A percentile compares a stretch with the other conserved stretches of the same genome.
phyloP scores from a whole-genome alignment of 768 basidiomycete species.

The Mycena epipterygia region DNA sequence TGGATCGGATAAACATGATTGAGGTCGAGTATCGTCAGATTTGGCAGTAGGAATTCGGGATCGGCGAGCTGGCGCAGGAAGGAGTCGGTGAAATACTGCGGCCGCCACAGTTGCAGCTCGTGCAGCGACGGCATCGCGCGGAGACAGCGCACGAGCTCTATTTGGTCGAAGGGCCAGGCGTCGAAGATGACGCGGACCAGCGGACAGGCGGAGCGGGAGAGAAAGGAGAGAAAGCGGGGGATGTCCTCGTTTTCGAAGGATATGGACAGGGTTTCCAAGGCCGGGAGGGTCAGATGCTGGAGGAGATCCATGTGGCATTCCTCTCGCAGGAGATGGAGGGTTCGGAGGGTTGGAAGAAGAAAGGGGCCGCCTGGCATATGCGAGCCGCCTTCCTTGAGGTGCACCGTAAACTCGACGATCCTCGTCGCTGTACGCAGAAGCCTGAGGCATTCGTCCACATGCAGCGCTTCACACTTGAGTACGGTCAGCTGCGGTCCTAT shows the following conservation, averaged over 20 bases:
- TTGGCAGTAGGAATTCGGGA: background rate
- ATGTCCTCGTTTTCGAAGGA: slow-evolving; percentile 15
- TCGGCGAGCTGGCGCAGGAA: slow-evolving; percentile 4
- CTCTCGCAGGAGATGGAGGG: slow-evolving; percentile 16
- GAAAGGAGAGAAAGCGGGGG: slow-evolving; percentile 14
- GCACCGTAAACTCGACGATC: slow-evolving; percentile 8
- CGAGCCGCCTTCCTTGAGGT: background rate
- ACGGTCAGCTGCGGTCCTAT: background rate
- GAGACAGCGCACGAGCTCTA: slow-evolving; percentile 1
- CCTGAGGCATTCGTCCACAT: slow-evolving; percentile 5
- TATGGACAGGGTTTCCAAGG: slow-evolving; percentile 4
- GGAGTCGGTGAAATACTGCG: slow-evolving; percentile 14
- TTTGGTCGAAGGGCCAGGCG: slow-evolving; percentile 11
- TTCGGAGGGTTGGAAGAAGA: slow-evolving; percentile 6
- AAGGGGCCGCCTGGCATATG: background rate
- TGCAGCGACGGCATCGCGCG: background rate
- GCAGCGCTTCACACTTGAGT: slow-evolving; percentile 10
- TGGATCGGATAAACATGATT: slow-evolving; percentile 14
- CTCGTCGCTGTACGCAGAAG: slow-evolving; percentile 9
- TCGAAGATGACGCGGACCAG: slow-evolving; percentile 10
- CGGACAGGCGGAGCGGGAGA: slow-evolving; percentile 11
- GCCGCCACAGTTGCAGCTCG: slow-evolving; percentile 16
- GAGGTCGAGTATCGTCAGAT: slow-evolving; percentile 6
- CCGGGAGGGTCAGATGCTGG: slow-evolving; percentile 15
- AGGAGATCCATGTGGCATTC: slow-evolving; percentile 22